Base-by-base conservation (phyloP, 495 filamentous ascomycete genomes). In the Sporormia fimetaria region DNA sequence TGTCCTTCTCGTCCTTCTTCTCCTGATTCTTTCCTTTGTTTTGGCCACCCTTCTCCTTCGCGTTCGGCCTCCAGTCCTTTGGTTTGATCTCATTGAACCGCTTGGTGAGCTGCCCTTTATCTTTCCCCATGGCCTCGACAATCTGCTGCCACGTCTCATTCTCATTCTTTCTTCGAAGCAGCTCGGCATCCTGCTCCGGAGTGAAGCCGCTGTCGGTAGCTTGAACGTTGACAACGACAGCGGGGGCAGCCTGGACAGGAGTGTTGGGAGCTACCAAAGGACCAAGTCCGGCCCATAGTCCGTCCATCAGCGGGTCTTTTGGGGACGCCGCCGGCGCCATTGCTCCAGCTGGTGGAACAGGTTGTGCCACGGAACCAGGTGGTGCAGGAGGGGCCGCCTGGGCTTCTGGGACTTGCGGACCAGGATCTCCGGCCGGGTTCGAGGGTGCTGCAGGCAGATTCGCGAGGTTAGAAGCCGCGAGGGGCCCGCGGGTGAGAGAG, bases 41-140 rank as follows among this genome's bases (percentile, higher is more conserved):
- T 9, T 18, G 15, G 2, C 16, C 21, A 1, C 11, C 20, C 22
- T 48, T 47, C n/a, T 21, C 39, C 7, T 47, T 34, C 8, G 6
- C n/a, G 21, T 38, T 36, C 5, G 40, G 42, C 33, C 22, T 37
- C 42, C 47, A 55, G 25, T 49, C 37, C 14, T 16, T 32, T 5
- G 43, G 45, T 30, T 51, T 50, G 33, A 58, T 44, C 30, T 45
- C 30, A 6, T 43, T 39, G 42, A 46, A 55, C 3, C 55, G 55
- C 1, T 38, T 34, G 18, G 28, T 47, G 42, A 31, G 26, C 9
- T 8, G 23, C 16, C 34, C 9, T 21, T 18, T 23, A 9, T 29
- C 34, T 29, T 53, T 56, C 24, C 35, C 33, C 8, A 56, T 5
- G n/a, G 21, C 32, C 6, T 24, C 26, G n/a, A 22, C 31, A 25